Evolutionary conservation across 2,329 filamentous ascomycete genomes (phyloP), one percentile per base, ranked within the genome.

Genomic region (Eurotiales sp.): DNA sequence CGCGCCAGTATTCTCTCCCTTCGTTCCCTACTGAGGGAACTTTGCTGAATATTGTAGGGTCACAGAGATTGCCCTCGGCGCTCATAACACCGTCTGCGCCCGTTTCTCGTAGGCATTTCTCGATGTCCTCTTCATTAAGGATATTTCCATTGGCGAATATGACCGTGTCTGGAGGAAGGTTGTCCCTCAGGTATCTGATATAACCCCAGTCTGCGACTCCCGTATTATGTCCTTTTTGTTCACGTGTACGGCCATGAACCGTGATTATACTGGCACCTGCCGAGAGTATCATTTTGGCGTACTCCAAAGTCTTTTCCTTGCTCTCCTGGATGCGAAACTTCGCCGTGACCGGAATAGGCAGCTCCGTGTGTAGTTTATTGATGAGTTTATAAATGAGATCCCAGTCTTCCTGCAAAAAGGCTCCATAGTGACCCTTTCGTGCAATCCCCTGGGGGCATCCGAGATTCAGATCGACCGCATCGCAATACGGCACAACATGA

Each of bases 131-230:
- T 53, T 86, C 79, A 66, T 88, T 86, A 53, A 99, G 74, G 30
- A 96, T 86, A 64, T 99, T 99, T 11, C 93, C 93, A 68, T 99
- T 99, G 3, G 93, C 93, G 65, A 99, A 97, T 2, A 99, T 82
- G 21, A 99, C 93, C 7, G 90, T 95, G 43, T 96, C 90, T 1
- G 79, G 73, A 0, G 92, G 92, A 25, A 99, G 72, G 55, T 86
- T 87, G 10, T 96, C 88, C 44, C 93, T 79, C 57, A 99, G 71
- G 64, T 88, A 92, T 4, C 85, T 81, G 51, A 99, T 85, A 63
- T 87, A 82, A n/a, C 74, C 75, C 93, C 93, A 99, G 71, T 99
- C 90, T 4, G 93, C 93, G 30, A 97, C 61, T 0, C 93, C 93
- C 0, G 93, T 99, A 63, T 95, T 81, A 66, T 99, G 93, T 0